phyloP scores from a whole-genome alignment of 345 rosid species.

The Tarenaya hassleriana region DNA sequence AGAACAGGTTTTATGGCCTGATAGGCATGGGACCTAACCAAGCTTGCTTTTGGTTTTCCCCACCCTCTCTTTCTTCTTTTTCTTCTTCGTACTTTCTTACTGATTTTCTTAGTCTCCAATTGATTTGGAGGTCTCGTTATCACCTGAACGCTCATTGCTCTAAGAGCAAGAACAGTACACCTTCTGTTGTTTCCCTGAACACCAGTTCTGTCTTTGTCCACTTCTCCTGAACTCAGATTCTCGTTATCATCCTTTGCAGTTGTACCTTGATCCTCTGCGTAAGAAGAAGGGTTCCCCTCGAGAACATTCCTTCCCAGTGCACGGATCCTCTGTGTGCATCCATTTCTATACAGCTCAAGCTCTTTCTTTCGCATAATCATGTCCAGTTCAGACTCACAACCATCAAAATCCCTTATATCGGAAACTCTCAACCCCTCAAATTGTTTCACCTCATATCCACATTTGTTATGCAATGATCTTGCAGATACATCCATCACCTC shows the following conservation, averaged over 20 bases:
- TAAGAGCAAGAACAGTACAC: constrained; percentile 22
- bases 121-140: constrained; percentile 19
- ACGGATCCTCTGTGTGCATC: constrained; percentile 44
- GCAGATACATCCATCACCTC: constrained; percentile 19
- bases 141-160: constrained; percentile 20
- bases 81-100: constrained; percentile 5
- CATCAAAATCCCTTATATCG: constrained; percentile 20
- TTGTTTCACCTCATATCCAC: constrained; percentile 22
- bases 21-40: constrained; percentile 29
- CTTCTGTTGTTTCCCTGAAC: not conserved
- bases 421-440: constrained; percentile 20
- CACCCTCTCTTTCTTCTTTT: constrained; percentile 34
- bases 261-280: constrained; percentile 20
- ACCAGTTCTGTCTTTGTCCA: not conserved
- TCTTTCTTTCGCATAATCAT: constrained; percentile 31
- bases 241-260: constrained; percentile 17
- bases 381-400: constrained; percentile 26
- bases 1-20: constrained; percentile 32
- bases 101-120: constrained; percentile 28
- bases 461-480: constrained; percentile 15
- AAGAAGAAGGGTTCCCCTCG: constrained; percentile 24
- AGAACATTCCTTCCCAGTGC: constrained; percentile 33
- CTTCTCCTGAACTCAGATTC: constrained; percentile 11
- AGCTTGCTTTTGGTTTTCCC: constrained; percentile 34
- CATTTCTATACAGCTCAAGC: constrained; percentile 41